Percentiles rank a stretch among this genome's conserved stretches.
phyloP scores from a whole-genome alignment of 139 green algal genomes.

The Tetraselmis striata region DNA sequence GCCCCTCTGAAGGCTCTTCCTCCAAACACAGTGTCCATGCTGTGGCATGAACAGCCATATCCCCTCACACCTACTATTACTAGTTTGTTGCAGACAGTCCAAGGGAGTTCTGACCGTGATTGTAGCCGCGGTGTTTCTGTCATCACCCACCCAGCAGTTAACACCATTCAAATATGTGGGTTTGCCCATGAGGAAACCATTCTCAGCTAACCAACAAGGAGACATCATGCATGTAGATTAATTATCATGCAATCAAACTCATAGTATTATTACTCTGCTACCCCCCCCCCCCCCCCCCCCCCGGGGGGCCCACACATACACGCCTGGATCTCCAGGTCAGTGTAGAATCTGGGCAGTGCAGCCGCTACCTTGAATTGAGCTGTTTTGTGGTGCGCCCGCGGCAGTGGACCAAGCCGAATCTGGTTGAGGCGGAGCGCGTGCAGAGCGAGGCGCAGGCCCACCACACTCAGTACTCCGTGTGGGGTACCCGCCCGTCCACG shows the following conservation, averaged over 20 bases:
- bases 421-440: background rate
- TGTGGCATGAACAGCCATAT: background rate
- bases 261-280: background rate
- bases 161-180: too few relatives aligned
- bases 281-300: too few relatives aligned
- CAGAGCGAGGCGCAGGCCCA: background rate
- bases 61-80: background rate
- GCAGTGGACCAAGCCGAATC: background rate
- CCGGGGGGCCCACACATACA: background rate
- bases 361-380: too few relatives aligned
- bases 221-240: background rate
- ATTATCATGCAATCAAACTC: background rate
- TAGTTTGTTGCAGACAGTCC: too few relatives aligned
- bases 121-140: too few relatives aligned
- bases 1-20: background rate
- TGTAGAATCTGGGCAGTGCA: background rate
- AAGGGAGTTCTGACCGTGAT: too few relatives aligned
- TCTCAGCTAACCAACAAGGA: background rate
- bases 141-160: too few relatives aligned
- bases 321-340: background rate
- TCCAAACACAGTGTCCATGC: background rate
- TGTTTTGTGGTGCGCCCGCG: too few relatives aligned
- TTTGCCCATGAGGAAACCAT: too few relatives aligned
- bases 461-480: background rate
- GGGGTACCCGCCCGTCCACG: background rate